Percentiles rank a stretch among this genome's conserved stretches.
phyloP scores from a whole-genome alignment of 495 filamentous ascomycete species.

The Amniculicola lignicola region DNA sequence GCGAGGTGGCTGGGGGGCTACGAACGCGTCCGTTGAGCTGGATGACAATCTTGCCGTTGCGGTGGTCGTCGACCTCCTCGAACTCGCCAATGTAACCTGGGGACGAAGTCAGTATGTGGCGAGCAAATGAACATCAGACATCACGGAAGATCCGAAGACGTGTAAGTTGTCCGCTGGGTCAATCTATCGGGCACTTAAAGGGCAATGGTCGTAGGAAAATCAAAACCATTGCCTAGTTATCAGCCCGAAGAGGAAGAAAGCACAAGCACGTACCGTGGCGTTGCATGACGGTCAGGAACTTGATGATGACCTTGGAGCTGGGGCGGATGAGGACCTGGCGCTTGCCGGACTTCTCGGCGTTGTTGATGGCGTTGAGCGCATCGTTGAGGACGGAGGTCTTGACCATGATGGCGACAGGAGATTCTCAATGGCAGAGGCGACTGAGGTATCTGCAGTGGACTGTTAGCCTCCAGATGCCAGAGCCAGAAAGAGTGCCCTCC shows the following conservation, averaged over 20 bases:
- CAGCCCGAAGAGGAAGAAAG: conserved; percentile 62
- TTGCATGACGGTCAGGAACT: conserved; percentile 98
- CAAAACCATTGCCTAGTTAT: conserved; percentile 98
- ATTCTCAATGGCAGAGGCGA: conserved; percentile 68
- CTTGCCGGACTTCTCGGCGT: conserved; percentile 98
- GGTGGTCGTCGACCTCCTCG: conserved; percentile 99
- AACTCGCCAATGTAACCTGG: conserved; percentile 99
- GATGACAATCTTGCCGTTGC: conserved; percentile 96
- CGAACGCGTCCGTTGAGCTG: conserved; percentile 77
- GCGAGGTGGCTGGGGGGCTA: conserved; percentile 1
- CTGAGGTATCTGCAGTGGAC: conserved; percentile 43
- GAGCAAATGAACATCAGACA: conserved; percentile 84
- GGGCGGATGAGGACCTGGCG: conserved; percentile 96
- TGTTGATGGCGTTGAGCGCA: conserved; percentile 99
- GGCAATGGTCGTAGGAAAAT: conserved; percentile 78
- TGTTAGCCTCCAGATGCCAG: conserved; percentile 83
- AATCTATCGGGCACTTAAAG: conserved; percentile 99
- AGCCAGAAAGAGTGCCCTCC: conserved; percentile 91
- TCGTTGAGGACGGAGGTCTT: conserved; percentile 98
- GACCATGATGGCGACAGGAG: conserved; percentile 86
- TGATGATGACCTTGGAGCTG: conserved; percentile 97
- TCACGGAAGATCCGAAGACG: conserved; percentile 74
- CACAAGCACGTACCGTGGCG: conserved; percentile 79
- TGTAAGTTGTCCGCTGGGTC: conserved; percentile 84
- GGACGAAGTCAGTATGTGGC: conserved; percentile 69